phyloP scores from a whole-genome alignment of 495 filamentous ascomycete genomes.

The Daldinia bambusicola region DNA sequence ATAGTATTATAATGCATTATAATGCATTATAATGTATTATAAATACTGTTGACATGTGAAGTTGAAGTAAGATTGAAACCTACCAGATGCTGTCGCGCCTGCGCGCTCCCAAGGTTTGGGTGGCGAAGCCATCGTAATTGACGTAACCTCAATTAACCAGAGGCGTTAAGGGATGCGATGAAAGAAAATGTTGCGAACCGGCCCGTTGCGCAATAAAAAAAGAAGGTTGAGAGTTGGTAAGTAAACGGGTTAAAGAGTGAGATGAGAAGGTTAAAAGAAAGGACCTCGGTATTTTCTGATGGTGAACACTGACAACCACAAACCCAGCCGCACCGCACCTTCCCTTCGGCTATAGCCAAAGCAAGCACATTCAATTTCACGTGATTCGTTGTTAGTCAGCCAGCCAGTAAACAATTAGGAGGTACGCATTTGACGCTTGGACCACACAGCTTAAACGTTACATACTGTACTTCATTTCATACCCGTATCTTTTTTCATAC shows the following conservation, averaged over 20 bases:
- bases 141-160: constrained; percentile 42
- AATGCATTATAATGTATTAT: too few species aligned
- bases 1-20: not conserved
- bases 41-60: constrained; percentile 34
- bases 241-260: not conserved
- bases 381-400: not conserved
- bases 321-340: constrained; percentile 2
- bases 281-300: constrained; percentile 1
- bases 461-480: too few species aligned
- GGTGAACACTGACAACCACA: not conserved
- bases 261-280: constrained; percentile 1
- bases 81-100: constrained; percentile 68
- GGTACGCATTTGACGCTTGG: not conserved
- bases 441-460: not conserved
- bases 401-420: too few species aligned
- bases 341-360: not conserved
- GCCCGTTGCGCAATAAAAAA: constrained; percentile 7
- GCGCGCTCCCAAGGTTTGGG: constrained; percentile 96
- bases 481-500: too few species aligned
- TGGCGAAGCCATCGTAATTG: constrained; percentile 71
- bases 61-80: constrained; percentile 24
- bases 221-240: constrained; percentile 19
- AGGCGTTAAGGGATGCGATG: constrained; percentile 26
- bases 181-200: constrained; percentile 9
- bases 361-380: not conserved